A percentile compares a stretch with the other conserved stretches of the same genome.
phyloP scores from a whole-genome alignment of 2,329 filamentous ascomycete species.

The Helminthosporium solani region DNA sequence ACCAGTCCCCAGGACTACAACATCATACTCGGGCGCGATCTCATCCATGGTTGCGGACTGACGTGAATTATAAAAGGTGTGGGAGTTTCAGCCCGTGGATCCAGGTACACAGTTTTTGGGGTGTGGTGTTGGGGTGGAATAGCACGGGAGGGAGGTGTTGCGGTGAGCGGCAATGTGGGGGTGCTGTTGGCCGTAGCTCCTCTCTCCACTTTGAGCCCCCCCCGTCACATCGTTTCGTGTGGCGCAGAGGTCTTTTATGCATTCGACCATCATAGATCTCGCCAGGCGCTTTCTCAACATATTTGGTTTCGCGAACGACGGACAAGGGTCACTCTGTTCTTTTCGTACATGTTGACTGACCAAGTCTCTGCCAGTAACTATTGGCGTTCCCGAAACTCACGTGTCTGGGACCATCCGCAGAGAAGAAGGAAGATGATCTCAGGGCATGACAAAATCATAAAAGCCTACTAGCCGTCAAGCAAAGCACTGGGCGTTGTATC shows the following conservation, averaged over 20 bases:
- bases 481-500: no score
- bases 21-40: slow-evolving; percentile 97
- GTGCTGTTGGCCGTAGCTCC: slow-evolving; percentile 23
- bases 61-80: slow-evolving; percentile 10
- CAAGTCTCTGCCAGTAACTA: background rate
- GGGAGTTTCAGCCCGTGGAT: background rate
- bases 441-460: no score
- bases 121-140: slow-evolving; percentile 19
- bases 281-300: background rate
- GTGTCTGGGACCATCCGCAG: no score
- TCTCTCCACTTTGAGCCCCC: slow-evolving; percentile 26
- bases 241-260: slow-evolving; percentile 20
- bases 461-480: no score
- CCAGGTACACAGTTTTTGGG: slow-evolving; percentile 6
- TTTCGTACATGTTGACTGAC: background rate
- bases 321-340: background rate
- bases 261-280: background rate
- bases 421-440: no score
- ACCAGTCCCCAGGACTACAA: slow-evolving; percentile 98
- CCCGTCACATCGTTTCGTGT: slow-evolving; percentile 26
- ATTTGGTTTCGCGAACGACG: background rate
- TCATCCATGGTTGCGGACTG: slow-evolving; percentile 74
- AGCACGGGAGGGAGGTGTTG: slow-evolving; percentile 19
- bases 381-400: no score
- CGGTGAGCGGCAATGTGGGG: slow-evolving; percentile 32